Conservation (phyloP, 257 asterid species). For the Mentha longifolia region DNA sequence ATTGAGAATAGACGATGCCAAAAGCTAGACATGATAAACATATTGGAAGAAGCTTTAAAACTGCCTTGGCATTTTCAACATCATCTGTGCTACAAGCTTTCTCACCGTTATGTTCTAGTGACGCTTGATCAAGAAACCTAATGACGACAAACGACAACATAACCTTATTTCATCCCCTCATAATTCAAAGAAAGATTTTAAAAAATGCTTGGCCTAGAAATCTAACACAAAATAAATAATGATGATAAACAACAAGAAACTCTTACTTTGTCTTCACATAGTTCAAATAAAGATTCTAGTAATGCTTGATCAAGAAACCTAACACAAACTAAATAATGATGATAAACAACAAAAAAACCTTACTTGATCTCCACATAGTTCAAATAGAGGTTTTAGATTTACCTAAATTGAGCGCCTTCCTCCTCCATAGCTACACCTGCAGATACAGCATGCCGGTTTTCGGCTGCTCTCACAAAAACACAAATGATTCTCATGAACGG, state of each 20-base stretch:
- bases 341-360: too few relatives aligned
- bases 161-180: not conserved
- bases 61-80: constrained; percentile 41
- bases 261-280: too few relatives aligned
- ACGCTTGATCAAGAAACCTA: constrained; percentile 43
- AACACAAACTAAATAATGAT: too few relatives aligned
- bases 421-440: too few relatives aligned
- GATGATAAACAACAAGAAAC: too few relatives aligned
- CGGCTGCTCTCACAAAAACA: constrained; percentile 37
- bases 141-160: not conserved
- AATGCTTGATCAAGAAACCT: too few relatives aligned
- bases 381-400: not conserved
- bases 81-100: constrained; percentile 21
- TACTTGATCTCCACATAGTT: not conserved
- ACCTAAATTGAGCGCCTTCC: too few relatives aligned
- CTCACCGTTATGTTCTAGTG: constrained; percentile 16
- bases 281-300: too few relatives aligned
- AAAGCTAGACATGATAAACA: constrained; percentile 41
- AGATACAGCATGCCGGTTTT: constrained; percentile 30
- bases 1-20: constrained; percentile 42
- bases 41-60: constrained; percentile 46
- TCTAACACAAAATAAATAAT: too few relatives aligned
- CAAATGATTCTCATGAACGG: constrained; percentile 36
- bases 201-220: too few relatives aligned
- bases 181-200: too few relatives aligned